Conservation (phyloP, 495 filamentous ascomycete species). For the Penicillium desertorum region DNA sequence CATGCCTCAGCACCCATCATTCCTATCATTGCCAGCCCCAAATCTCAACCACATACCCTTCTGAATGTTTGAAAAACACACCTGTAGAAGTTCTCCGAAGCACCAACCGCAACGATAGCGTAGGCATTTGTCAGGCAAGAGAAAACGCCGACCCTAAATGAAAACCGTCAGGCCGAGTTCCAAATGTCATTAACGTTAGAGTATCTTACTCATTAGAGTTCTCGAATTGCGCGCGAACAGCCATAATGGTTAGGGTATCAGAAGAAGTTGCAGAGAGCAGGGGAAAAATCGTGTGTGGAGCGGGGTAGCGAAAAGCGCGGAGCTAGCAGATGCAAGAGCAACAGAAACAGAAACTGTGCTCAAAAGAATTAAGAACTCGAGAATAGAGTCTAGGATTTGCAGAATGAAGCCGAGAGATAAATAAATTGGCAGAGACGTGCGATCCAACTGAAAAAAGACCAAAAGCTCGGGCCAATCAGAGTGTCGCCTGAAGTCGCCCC, state of each 20-base stretch:
- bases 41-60: neutral
- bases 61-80: conserved; percentile 25
- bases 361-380: neutral
- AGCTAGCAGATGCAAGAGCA: neutral
- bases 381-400: neutral
- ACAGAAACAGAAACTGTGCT: neutral
- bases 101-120: conserved; percentile 87
- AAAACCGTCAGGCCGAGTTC: neutral
- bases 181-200: neutral
- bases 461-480: conserved; percentile 31
- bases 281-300: conserved; percentile 7
- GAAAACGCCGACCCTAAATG: conserved; percentile 89
- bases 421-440: conserved; percentile 19
- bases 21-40: neutral
- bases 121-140: conserved; percentile 94
- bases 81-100: conserved; percentile 98
- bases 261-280: conserved; percentile 6
- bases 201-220: conserved; percentile 90
- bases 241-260: conserved; percentile 50
- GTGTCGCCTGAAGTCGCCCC: conserved; percentile 8
- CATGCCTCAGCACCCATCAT: neutral
- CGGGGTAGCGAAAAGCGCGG: conserved; percentile 8
- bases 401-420: conserved; percentile 8
- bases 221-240: conserved; percentile 89
- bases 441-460: conserved; percentile 26